Percentiles rank a stretch among this genome's conserved stretches.
Evolutionary conservation across 225 moss, liverwort and hornwort genomes (phyloP).

Genomic region (Pseudisothecium myosuroides): DNA sequence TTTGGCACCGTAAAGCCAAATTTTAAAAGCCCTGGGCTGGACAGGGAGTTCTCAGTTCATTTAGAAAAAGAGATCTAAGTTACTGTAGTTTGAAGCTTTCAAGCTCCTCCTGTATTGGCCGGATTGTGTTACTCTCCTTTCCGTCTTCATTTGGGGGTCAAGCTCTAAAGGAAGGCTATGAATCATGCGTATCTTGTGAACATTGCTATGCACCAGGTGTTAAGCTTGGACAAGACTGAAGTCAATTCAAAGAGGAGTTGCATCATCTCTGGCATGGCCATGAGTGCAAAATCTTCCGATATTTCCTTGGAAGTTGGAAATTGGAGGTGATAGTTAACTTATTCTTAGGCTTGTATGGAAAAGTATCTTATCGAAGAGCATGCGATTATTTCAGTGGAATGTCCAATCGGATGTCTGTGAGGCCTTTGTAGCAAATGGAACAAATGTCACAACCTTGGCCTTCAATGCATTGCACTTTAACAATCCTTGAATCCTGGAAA

Average conservation of each 20-base stretch:
- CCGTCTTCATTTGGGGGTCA: background rate
- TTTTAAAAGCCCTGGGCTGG: too few species aligned
- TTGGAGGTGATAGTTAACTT: background rate
- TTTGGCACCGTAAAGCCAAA: too few species aligned
- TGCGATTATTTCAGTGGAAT: background rate
- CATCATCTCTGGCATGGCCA: background rate
- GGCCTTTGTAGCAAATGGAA: too few species aligned
- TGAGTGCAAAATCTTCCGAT: background rate
- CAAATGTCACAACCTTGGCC: too few species aligned
- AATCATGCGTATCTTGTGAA: background rate
- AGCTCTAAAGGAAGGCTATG: background rate
- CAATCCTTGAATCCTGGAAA: too few species aligned
- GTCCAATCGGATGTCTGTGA: too few species aligned
- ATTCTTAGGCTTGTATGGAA: background rate
- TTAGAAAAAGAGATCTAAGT: too few species aligned
- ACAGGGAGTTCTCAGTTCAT: too few species aligned
- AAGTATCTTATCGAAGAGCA: background rate
- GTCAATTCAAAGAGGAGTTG: background rate
- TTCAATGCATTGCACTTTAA: too few species aligned
- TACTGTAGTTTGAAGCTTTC: background rate
- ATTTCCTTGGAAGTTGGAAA: too few species aligned
- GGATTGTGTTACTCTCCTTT: background rate
- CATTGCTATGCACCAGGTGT: background rate
- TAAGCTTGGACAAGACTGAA: too few species aligned
- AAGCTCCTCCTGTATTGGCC: background rate